Base-by-base conservation (phyloP, 108 stramenopile genomes). In the Nitzschia palea region DNA sequence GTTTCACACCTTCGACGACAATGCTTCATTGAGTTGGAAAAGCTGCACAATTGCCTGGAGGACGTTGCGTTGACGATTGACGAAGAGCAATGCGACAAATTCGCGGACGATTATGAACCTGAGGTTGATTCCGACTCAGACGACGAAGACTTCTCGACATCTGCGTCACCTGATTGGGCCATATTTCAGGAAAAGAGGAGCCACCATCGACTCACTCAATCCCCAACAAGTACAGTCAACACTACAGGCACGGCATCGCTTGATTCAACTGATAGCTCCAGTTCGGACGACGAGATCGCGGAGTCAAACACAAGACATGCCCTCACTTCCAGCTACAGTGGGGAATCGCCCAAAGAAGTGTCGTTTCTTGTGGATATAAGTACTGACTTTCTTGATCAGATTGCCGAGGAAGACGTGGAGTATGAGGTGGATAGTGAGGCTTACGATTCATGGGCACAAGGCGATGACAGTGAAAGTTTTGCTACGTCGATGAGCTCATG, bases 401-500 rank as follows among this genome's bases (percentile, higher is more conserved):
- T 83, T 50, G 77, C 82, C 17, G 35, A 62, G n/a, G 66, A 83
- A 51, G 55, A 69, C 32, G 77, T 83, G 4, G 32, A 34, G 0
- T 83, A 71, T 65, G 82, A 83, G 29, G 53, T 61, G 2, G 82
- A 83, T 68, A 78, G 77, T 15, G 82, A 83, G 18, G 82, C 82
- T 9, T 54, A 37, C n/a, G 82, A 83, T 65, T 78, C 77, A 34
- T 83, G 82, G 82, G 82, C 82, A 17, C 77, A 78, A 43, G 59
- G 40, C 14, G 65, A 55, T 1, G 70, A 71, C 14, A 55, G 30
- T 4, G 37, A 25, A 0, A 59, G 35, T 10, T 42, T 26, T 29
- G 66, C 53, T 44, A 26, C 44, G 9, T 44, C 32, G 14, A 17
- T 17, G 8, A 26, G 44, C 20, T 55, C 54, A 2, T 70, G 65